phyloP scores from a whole-genome alignment of 2,329 filamentous ascomycete genomes.

The Aspergillus sp. region DNA sequence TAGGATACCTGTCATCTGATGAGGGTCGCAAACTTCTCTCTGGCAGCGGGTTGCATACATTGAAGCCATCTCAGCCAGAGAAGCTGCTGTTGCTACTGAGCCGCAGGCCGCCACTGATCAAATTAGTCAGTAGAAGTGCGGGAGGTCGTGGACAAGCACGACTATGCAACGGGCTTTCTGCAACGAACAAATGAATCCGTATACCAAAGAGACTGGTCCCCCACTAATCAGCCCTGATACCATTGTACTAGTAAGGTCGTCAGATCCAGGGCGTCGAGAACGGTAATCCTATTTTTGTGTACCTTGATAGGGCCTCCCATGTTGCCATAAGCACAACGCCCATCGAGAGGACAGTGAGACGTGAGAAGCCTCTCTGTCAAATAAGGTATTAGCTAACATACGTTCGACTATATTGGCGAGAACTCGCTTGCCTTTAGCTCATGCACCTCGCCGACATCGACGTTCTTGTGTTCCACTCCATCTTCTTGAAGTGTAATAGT shows the following conservation, averaged over 20 bases:
- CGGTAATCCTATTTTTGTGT: background rate
- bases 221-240: conserved; percentile 6
- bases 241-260: background rate
- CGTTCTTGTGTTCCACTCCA: background rate
- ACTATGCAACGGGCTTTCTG: too few species aligned
- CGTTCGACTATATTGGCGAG: too few species aligned
- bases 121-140: too few species aligned
- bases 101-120: conserved; percentile 5
- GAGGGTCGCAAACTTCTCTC: background rate
- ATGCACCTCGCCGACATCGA: background rate
- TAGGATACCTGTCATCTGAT: conserved; percentile 4
- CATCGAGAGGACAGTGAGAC: background rate
- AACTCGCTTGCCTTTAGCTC: background rate
- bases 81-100: conserved; percentile 4
- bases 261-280: background rate
- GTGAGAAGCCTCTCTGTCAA: background rate
- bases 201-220: conserved; percentile 6
- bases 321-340: conserved; percentile 1
- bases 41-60: conserved; percentile 2
- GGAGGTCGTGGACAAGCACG: too few species aligned
- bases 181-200: conserved; percentile 6
- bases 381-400: too few species aligned
- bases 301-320: background rate
- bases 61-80: conserved; percentile 6
- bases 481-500: too few species aligned